Conservation (phyloP, 805 yeast genomes). For the Myxozyma udenii region DNA sequence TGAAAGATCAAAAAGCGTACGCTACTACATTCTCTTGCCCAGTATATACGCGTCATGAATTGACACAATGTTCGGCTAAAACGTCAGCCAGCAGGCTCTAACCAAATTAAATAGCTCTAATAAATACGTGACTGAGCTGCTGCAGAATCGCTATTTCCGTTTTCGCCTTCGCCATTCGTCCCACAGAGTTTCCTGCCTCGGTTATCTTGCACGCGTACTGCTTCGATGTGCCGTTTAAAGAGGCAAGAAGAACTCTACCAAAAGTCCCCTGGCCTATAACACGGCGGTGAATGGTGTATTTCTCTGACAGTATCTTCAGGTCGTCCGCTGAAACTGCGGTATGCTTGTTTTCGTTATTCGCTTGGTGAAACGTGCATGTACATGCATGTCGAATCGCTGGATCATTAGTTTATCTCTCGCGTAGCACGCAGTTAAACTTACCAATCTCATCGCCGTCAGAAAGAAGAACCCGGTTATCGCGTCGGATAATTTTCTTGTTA, state of each 20-base stretch:
- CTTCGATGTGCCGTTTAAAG: neutral
- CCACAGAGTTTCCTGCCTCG: constrained; percentile 15
- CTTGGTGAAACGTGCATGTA: constrained; percentile 26
- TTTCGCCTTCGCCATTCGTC: constrained; percentile 19
- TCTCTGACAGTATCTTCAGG: neutral
- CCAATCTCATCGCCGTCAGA: constrained; percentile 28
- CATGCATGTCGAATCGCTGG: constrained; percentile 30
- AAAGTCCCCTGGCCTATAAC: constrained; percentile 27
- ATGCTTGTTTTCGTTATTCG: neutral
- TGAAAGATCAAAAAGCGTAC: neutral
- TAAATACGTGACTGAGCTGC: constrained; percentile 22
- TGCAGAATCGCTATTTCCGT: constrained; percentile 28
- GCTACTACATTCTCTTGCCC: constrained; percentile 17
- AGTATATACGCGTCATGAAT: constrained; percentile 21
- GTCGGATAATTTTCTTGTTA: constrained; percentile 27
- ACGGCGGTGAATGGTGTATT: constrained; percentile 14
- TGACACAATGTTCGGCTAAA: constrained; percentile 26
- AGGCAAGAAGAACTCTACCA: constrained; percentile 27
- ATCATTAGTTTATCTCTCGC: too few species aligned
- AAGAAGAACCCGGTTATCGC: constrained; percentile 19
- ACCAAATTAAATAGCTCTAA: too few species aligned
- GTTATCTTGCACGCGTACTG: constrained; percentile 32
- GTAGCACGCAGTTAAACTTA: neutral
- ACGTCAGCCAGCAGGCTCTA: neutral
- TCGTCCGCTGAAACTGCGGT: neutral